A percentile compares a stretch with the other conserved stretches of the same genome.
These are phyloP conservation scores for Ceratocystis harringtonii DNA, from an alignment of 2,329 filamentous ascomycete genomes.

Conservation along the genomic window DNA sequence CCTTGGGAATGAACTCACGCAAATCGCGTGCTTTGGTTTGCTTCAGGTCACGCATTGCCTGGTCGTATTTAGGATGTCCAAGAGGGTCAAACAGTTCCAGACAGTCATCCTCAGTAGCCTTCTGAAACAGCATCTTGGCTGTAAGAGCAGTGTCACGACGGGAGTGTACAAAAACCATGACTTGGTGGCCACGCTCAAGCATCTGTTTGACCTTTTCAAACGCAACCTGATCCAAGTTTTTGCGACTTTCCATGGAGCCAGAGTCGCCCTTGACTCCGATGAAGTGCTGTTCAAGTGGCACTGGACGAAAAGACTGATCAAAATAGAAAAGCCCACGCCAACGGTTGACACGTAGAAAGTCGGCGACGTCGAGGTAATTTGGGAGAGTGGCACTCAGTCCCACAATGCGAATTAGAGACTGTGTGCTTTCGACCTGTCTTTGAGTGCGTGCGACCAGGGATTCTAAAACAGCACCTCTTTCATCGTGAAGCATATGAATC, in stretches of 20 bases:
- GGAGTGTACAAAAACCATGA: constrained; percentile 99
- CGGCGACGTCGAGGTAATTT: constrained; percentile 92
- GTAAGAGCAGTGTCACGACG: constrained; percentile 85
- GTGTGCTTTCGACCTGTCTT: constrained; percentile 92
- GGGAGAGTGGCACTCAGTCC: constrained; percentile 90
- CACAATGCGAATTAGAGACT: constrained; percentile 90
- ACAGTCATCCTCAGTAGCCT: constrained; percentile 67
- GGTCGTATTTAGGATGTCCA: constrained; percentile 62
- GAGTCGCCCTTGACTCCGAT: constrained; percentile 89
- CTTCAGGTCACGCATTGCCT: constrained; percentile 71
- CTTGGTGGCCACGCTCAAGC: constrained; percentile 80
- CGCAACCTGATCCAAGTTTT: constrained; percentile 73
- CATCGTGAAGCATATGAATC: constrained; percentile 98
- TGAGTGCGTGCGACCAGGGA: constrained; percentile 90
- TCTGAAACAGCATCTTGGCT: constrained; percentile 70
- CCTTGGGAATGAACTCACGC: constrained; percentile 75
- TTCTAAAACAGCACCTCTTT: constrained; percentile 88
- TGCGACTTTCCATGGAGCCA: constrained; percentile 62
- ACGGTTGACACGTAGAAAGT: constrained; percentile 92
- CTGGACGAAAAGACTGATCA: constrained; percentile 85
- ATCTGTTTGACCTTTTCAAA: constrained; percentile 95
- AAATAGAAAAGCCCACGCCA: constrained; percentile 93
- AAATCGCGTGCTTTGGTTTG: constrained; percentile 73
- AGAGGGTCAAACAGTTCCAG: constrained; percentile 71
- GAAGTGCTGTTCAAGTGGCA: constrained; percentile 93